Conservation (phyloP, 2,329 filamentous ascomycete species). For the Piedraia hortae region DNA sequence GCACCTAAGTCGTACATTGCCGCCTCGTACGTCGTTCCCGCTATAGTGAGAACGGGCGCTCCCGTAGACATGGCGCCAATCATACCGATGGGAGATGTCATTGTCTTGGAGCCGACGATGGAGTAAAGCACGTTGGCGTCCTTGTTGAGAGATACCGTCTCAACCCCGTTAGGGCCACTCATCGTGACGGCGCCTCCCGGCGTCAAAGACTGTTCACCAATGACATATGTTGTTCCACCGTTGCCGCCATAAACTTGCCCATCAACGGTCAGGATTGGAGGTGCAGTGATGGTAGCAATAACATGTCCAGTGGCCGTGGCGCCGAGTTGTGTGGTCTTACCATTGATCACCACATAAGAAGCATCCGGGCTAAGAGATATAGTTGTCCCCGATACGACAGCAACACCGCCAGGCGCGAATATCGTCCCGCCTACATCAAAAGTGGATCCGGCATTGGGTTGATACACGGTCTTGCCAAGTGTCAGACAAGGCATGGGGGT, state of each 20-base stretch:
- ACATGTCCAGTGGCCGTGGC: background rate
- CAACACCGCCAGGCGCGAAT: slow-evolving; percentile 6
- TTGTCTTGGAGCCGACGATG: slow-evolving; percentile 5
- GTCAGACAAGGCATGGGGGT: slow-evolving; percentile 11
- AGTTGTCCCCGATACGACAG: slow-evolving; percentile 6
- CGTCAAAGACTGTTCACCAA: slow-evolving; percentile 14
- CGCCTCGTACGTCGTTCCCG: slow-evolving; percentile 9
- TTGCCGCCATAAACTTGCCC: slow-evolving; percentile 7
- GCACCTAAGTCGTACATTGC: slow-evolving; percentile 7
- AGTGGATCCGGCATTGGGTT: slow-evolving; percentile 11
- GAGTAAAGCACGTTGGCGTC: slow-evolving; percentile 10
- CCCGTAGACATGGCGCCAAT: slow-evolving; percentile 7
- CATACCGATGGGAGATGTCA: slow-evolving; percentile 7
- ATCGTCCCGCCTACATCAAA: slow-evolving; percentile 7
- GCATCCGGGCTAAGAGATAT: slow-evolving; percentile 6
- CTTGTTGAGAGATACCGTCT: slow-evolving; percentile 11
- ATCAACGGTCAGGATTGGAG: slow-evolving; percentile 9
- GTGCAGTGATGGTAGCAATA: slow-evolving; percentile 6
- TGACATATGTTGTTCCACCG: slow-evolving; percentile 9
- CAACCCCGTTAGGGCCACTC: slow-evolving; percentile 5
- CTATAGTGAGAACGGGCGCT: slow-evolving; percentile 11
- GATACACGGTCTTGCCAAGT: slow-evolving; percentile 9
- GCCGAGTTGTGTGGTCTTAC: slow-evolving; percentile 3
- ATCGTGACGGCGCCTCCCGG: slow-evolving; percentile 11
- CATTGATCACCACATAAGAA: slow-evolving; percentile 8